Base-by-base conservation (phyloP, 148 eudicot species). In the Amaranthus hypochondriacus region DNA sequence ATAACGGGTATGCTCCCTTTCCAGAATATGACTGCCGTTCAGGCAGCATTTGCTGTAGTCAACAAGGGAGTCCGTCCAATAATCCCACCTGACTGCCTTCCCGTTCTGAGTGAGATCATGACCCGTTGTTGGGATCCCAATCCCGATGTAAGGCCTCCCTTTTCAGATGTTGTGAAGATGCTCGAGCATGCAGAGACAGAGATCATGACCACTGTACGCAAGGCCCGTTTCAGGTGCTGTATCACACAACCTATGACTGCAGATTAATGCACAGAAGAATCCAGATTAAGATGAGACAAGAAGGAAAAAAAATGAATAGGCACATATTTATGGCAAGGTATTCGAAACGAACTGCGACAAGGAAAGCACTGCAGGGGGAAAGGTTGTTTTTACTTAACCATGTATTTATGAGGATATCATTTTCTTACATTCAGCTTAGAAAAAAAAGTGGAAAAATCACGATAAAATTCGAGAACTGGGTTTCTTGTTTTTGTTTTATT, bases 211-310 rank as follows among this genome's bases (percentile, higher is more conserved):
- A 88, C 90, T 14, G 93, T 84, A 21, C 87, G 98, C 1, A 94
- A 91, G 81, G 98, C 98, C 6, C 97, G 97, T 72, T 94, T 94
- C 88, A 89, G 98, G 86, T 94, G 98, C 91, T 94, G 98, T 86
- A 78, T 89, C 39, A 87, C 89, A 47, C 92, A 88, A 76, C 98
- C 98, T 2, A 94, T 91, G 97, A 94, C 98, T 49, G 58, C 84
- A 12, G 98, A 94, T 78, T 91, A 78, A 88, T 70, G 68, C n/a
- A 28, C 68, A 68, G 66, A 65, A 61, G 81, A 48, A 18, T 70
- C 18, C 69, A 43, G 68, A 59, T 52, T 56, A 43, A 49, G 72
- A 64, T 56, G 78, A 47, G 59, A 73, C 69, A 53, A 70, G 21
- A 71, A 74, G 70, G 59, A 70, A 74, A 21, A 66, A 57, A 68